These are phyloP conservation scores for Margaritispora aquatica DNA, from an alignment of 495 filamentous ascomycete genomes.

Conservation along the genomic window DNA sequence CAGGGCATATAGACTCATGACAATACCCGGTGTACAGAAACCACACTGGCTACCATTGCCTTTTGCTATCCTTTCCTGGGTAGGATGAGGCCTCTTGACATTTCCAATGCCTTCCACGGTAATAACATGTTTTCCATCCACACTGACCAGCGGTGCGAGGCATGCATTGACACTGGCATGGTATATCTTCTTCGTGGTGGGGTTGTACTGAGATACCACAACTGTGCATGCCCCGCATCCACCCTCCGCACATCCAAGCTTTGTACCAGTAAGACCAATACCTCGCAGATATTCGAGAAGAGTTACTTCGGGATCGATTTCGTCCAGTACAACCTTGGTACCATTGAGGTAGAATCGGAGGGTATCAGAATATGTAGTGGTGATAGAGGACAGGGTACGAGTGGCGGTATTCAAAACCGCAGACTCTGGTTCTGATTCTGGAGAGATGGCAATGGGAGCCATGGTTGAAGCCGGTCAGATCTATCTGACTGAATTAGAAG, in stretches of 20 bases:
- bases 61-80: slow-evolving; percentile 86
- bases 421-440: slow-evolving; percentile 30
- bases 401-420: slow-evolving; percentile 15
- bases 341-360: slow-evolving; percentile 93
- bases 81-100: slow-evolving; percentile 78
- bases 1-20: slow-evolving; percentile 89
- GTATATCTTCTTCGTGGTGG: slow-evolving; percentile 83
- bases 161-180: slow-evolving; percentile 82
- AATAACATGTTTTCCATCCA: slow-evolving; percentile 98
- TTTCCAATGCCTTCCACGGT: slow-evolving; percentile 97
- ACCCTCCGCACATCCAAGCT: slow-evolving; percentile 84
- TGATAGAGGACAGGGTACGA: slow-evolving; percentile 37
- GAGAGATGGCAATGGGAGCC: slow-evolving; percentile 41
- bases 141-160: slow-evolving; percentile 81
- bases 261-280: slow-evolving; percentile 75
- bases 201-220: slow-evolving; percentile 87
- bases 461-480: no score
- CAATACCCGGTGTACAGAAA: slow-evolving; percentile 96
- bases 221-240: slow-evolving; percentile 97
- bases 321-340: slow-evolving; percentile 66
- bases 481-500: no score
- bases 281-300: slow-evolving; percentile 85
- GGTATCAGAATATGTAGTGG: slow-evolving; percentile 57
- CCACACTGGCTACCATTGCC: slow-evolving; percentile 62
- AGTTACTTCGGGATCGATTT: slow-evolving; percentile 85